Conservation (phyloP, 2,329 filamentous ascomycete genomes). For the Fusarium sp. region DNA sequence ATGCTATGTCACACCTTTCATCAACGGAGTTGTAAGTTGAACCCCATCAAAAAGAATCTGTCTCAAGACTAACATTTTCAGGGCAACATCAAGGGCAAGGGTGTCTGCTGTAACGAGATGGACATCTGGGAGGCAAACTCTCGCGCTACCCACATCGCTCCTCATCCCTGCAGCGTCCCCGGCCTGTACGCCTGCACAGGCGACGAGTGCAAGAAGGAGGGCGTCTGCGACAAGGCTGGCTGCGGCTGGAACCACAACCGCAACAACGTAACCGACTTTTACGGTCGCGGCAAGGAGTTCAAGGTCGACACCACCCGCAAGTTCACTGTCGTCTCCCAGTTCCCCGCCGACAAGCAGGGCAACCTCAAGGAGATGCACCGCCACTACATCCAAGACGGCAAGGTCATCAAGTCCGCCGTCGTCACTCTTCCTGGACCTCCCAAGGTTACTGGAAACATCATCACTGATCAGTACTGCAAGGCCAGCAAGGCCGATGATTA, state of each 20-base stretch:
- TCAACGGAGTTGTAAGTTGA: slow-evolving; percentile 60
- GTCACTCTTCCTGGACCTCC: slow-evolving; percentile 41
- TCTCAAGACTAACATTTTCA: too few species aligned
- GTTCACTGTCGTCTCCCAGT: slow-evolving; percentile 64
- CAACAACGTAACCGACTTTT: slow-evolving; percentile 47
- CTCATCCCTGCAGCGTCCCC: slow-evolving; percentile 60
- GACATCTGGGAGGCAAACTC: slow-evolving; percentile 68
- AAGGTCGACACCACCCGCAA: slow-evolving; percentile 53
- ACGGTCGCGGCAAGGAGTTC: slow-evolving; percentile 47
- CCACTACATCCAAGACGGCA: slow-evolving; percentile 56
- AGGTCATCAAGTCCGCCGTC: slow-evolving; percentile 38
- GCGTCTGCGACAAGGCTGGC: slow-evolving; percentile 58
- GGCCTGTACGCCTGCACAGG: slow-evolving; percentile 60
- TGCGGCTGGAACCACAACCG: slow-evolving; percentile 60
- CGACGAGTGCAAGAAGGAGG: slow-evolving; percentile 52
- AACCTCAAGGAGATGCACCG: slow-evolving; percentile 62
- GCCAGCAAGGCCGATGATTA: slow-evolving; percentile 48
- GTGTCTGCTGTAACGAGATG: slow-evolving; percentile 66
- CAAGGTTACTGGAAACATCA: slow-evolving; percentile 49
- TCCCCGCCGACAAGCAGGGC: slow-evolving; percentile 54
- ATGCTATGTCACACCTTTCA: slow-evolving; percentile 63
- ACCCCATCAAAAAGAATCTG: too few species aligned
- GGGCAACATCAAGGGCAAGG: slow-evolving; percentile 37
- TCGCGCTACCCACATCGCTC: slow-evolving; percentile 57
- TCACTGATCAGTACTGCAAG: slow-evolving; percentile 54